Conservation (phyloP, 441 rosid genomes). For the Geranium incanum region DNA sequence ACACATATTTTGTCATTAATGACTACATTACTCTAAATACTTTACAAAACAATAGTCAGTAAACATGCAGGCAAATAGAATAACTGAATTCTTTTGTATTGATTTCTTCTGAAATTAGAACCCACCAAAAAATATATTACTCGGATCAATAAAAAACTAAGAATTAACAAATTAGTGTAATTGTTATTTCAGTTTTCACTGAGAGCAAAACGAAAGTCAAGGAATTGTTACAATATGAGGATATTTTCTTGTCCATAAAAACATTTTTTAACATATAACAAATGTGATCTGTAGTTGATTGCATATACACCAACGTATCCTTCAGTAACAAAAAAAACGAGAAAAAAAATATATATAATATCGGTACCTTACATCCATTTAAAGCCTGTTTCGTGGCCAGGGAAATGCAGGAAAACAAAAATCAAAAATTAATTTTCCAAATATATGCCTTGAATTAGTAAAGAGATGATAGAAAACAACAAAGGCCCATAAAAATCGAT, state of each 20-base stretch:
- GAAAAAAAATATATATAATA: neutral
- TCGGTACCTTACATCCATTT: neutral
- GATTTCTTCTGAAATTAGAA: neutral
- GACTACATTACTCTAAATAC: neutral
- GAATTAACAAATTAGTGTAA: neutral
- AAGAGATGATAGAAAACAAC: neutral
- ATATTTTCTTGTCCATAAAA: too few species aligned
- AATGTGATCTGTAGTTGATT: neutral
- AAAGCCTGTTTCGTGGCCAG: constrained; percentile 3
- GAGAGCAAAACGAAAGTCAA: too few species aligned
- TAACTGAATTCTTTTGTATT: neutral
- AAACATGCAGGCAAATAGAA: neutral
- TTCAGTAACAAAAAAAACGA: neutral
- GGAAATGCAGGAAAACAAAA: neutral
- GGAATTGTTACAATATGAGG: neutral
- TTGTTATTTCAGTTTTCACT: too few species aligned
- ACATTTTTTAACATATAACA: neutral
- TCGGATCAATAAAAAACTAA: neutral
- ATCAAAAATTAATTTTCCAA: neutral
- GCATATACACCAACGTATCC: neutral
- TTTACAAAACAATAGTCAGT: neutral
- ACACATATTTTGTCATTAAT: constrained; percentile 1
- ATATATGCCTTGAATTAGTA: neutral
- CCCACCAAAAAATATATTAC: constrained; percentile 7
- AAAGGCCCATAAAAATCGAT: neutral